Base-by-base conservation (phyloP, 768 basidiomycete species). In the Leccinum subgranulosum region DNA sequence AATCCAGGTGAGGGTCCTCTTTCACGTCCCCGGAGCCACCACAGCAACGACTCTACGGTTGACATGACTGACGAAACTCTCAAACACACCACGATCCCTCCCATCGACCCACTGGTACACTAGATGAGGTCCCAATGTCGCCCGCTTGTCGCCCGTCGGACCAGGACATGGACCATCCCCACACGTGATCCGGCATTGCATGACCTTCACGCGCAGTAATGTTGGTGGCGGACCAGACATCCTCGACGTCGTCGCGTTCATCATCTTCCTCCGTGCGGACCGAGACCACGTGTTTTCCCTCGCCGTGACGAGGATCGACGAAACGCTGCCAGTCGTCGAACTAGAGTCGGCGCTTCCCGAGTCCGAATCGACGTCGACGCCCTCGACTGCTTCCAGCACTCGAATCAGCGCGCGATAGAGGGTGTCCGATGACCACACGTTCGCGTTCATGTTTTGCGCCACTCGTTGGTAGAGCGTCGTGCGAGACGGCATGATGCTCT, bases 11-110 rank as follows among this genome's bases (percentile, higher is more conserved):
- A 7, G 36, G 14, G 11, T 12, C 23, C 15, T 6, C 31, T 23
- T 17, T 51, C 29, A 62, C 4, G 25, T 7, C 11, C 39, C 55
- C 19, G 15, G 12, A 43, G 5, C 41, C 27, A 51, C 51, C 28
- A 53, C 12, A 21, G 51, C 46, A 4, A 25, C 31, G 27, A 84
- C 64, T 64, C 83, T 86, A 58, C 82, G 76, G 49, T 75, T 78
- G 23, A 90, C 71, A 76, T 91, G 88, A 58, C 82, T 82, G 21
- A 77, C 78, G 60, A 92, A 87, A 41, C 86, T 83, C 64, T 90
- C 87, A 48, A 87, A 86, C 52, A 87, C 49, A 0, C 60, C 60
- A 45, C 86, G 67, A 28, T 90, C 84, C 27, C 57, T 66, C 0
- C 91, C 91, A 51, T 74, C 74, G 21, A 85, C 65, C 90, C 91